Conservation (phyloP, 441 rosid genomes). For the Lepidium campestre region DNA sequence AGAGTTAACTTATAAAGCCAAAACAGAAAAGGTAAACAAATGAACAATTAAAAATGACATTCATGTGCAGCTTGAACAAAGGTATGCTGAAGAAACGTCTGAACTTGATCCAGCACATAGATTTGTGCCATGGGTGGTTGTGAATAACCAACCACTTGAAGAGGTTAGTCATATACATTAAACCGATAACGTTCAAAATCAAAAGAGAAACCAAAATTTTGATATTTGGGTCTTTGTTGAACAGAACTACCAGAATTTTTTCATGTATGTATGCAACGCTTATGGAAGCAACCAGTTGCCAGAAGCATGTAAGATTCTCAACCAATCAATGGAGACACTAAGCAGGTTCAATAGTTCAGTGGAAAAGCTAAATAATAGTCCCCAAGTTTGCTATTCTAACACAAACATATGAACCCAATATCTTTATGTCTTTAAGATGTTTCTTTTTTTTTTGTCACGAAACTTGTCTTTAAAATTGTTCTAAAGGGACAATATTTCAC, state of each 20-base stretch:
- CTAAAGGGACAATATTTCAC: no score
- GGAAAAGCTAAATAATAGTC: constrained; percentile 18
- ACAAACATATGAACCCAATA: not conserved
- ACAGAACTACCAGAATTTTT: constrained; percentile 52
- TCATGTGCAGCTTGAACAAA: constrained; percentile 43
- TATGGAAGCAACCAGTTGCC: constrained; percentile 41
- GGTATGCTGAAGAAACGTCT: constrained; percentile 43
- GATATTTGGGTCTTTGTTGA: not conserved
- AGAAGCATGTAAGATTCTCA: constrained; percentile 32
- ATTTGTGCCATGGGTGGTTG: constrained; percentile 63
- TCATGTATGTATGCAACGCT: constrained; percentile 46
- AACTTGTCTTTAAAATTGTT: no score
- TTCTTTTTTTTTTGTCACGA: no score
- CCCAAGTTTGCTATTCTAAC: constrained; percentile 20
- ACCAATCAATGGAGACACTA: constrained; percentile 13
- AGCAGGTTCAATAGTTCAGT: constrained; percentile 14
- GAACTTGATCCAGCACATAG: constrained; percentile 48
- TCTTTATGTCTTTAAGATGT: not conserved
- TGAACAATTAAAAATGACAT: not conserved
- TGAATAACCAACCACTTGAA: constrained; percentile 44
- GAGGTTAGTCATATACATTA: constrained; percentile 33
- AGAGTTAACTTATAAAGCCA: not conserved
- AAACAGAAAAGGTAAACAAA: not conserved
- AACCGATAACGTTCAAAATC: not conserved
- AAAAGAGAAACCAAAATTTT: not conserved